Conservation (phyloP, 805 yeast species). For the Barnettozyma siamensis region DNA sequence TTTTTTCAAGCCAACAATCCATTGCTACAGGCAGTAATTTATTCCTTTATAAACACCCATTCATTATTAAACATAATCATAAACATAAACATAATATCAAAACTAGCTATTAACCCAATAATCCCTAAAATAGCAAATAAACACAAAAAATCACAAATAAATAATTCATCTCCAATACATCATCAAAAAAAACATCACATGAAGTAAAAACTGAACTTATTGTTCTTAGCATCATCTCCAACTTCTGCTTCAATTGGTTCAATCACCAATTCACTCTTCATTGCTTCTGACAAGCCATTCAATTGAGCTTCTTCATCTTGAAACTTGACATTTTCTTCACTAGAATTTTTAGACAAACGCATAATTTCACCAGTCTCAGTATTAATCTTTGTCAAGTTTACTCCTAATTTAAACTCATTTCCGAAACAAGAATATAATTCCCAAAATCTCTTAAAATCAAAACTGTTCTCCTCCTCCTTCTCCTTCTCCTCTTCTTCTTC, state of each 20-base stretch:
- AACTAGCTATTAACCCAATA: too few relatives aligned
- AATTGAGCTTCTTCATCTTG: conserved; percentile 3
- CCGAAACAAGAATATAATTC: conserved; percentile 1
- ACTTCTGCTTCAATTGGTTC: neutral
- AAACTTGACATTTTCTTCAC: conserved; percentile 4
- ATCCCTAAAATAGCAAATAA: too few relatives aligned
- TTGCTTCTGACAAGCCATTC: conserved; percentile 2
- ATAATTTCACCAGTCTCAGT: neutral
- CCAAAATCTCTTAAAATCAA: conserved; percentile 1
- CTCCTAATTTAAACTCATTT: neutral
- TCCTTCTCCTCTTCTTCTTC: neutral
- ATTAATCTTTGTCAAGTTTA: neutral
- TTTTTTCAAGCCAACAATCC: too few relatives aligned
- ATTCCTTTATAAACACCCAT: too few relatives aligned
- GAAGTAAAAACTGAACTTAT: neutral
- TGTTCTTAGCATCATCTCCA: neutral
- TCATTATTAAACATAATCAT: too few relatives aligned
- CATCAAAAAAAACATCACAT: neutral
- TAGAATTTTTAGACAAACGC: neutral
- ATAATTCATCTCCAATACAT: too few relatives aligned
- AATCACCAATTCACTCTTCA: conserved; percentile 2
- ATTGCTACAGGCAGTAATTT: too few relatives aligned
- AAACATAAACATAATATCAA: too few relatives aligned
- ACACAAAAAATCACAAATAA: too few relatives aligned
- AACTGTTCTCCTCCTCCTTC: too few relatives aligned